Evolutionary conservation across 768 basidiomycete genomes (phyloP), one percentile per base, ranked within the genome.

Genomic region (Asterophora parasitica): DNA sequence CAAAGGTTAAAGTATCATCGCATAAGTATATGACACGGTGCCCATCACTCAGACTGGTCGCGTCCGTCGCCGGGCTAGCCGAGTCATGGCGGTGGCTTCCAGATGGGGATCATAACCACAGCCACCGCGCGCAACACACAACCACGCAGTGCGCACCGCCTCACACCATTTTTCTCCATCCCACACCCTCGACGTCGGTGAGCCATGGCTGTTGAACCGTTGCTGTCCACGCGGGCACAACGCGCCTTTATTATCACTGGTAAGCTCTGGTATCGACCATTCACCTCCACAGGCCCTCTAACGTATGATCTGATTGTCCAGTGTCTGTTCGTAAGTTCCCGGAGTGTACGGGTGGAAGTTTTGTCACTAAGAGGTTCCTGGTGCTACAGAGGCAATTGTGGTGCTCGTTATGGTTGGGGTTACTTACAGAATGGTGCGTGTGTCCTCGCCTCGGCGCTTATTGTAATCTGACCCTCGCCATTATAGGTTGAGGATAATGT

Each of bases 371-470:
- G 11, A 35, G 20, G 9, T 33, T 5, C 23, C 16, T 32, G 12
- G n/a, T 54, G 12, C 13, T 56, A 38, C 61, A 91, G 88, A 92
- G 71, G 88, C 85, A 1, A 66, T 85, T 39, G 72, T 83, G 7
- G 87, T 92, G 28, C 69, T 91, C 40, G 74, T 76, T 8, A 82
- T 92, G 82, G 82, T 92, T 46, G 83, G 67, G 32, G 73, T 85
- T 30, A 81, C 81, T 12, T 92, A 89, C 59, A 71, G 75, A 54
- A 68, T 77, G 58, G 89, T 83, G 53, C n/a, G n/a, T 53, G 76
- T 69, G 11, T 19, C 37, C 31, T 36, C 15, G 19, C 30, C 37
- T 49, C 35, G 36, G 44, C 13, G 13, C 15, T 51, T 16, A 34
- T 26, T 39, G 19, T 39, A 39, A 15, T 32, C 4, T 38, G 28